phyloP scores from a whole-genome alignment of 257 asterid species.

The Capsicum rhomboideum region DNA sequence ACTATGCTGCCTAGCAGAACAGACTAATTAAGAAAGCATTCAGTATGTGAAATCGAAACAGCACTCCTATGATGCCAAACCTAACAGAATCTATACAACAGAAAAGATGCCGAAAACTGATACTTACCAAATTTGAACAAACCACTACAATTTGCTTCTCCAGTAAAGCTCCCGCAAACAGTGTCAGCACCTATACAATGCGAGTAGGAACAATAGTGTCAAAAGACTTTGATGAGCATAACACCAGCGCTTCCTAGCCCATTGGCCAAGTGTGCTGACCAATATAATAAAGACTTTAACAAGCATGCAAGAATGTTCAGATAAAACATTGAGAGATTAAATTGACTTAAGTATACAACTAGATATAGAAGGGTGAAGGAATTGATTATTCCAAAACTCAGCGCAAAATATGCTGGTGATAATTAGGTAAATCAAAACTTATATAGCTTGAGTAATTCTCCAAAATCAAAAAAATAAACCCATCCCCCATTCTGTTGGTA shows the following conservation, averaged over 20 bases:
- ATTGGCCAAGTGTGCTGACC: not conserved
- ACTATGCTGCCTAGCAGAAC: not conserved
- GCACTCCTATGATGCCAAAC: slow-evolving; percentile 1
- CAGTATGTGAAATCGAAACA: not conserved
- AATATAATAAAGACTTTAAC: not conserved
- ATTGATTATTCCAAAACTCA: not conserved
- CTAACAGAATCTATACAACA: not conserved
- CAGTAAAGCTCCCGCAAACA: slow-evolving; percentile 83
- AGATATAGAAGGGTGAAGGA: not conserved
- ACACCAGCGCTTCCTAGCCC: not conserved
- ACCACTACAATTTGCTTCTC: slow-evolving; percentile 81
- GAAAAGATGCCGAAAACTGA: not conserved
- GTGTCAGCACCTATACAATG: slow-evolving; percentile 64
- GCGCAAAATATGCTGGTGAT: not conserved
- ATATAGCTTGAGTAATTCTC: not conserved
- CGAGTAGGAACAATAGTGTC: slow-evolving; percentile 5
- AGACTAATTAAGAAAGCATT: not conserved
- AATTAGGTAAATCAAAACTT: not conserved
- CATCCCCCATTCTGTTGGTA: not conserved
- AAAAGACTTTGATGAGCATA: not conserved
- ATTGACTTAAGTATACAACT: not conserved
- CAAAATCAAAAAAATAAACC: not conserved
- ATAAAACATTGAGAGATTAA: not conserved
- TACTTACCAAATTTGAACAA: slow-evolving; percentile 85
- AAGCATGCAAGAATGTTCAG: not conserved